phyloP scores from a whole-genome alignment of 805 yeast genomes.

The Dipodascopsis uninucleata region DNA sequence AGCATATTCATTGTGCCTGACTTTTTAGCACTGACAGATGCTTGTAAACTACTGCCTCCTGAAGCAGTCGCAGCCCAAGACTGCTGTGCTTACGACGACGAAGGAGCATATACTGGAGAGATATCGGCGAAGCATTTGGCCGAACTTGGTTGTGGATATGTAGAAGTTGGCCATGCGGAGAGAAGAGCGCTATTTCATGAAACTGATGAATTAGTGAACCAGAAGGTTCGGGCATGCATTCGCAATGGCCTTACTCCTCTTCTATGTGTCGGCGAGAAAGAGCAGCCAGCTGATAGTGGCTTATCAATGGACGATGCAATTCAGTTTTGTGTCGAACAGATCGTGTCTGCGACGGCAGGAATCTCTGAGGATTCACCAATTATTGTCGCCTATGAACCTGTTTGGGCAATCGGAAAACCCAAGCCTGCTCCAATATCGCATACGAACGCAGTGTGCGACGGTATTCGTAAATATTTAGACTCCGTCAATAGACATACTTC shows the following conservation, averaged over 20 bases:
- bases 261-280: conserved; percentile 32
- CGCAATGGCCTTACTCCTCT: conserved; percentile 30
- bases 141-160: conserved; percentile 29
- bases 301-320: conserved; percentile 24
- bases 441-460: conserved; percentile 30
- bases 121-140: conserved; percentile 31
- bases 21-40: conserved; percentile 26
- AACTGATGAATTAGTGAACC: conserved; percentile 30
- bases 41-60: conserved; percentile 6
- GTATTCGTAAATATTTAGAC: conserved; percentile 22
- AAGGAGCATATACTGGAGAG: conserved; percentile 35
- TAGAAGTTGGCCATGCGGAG: conserved; percentile 36
- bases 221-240: conserved; percentile 28
- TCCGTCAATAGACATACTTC: conserved; percentile 3
- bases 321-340: conserved; percentile 24
- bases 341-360: conserved; percentile 17
- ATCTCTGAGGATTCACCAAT: conserved; percentile 14
- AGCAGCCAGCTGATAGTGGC: conserved; percentile 6
- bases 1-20: conserved; percentile 32
- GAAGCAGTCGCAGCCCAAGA: conserved; percentile 33
- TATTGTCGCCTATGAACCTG: conserved; percentile 35
- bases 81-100: conserved; percentile 30
- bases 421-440: conserved; percentile 31
- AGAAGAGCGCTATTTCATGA: conserved; percentile 32
- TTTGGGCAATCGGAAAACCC: conserved; percentile 36